Percentiles rank a stretch among this genome's conserved stretches.
Evolutionary conservation across 2,329 filamentous ascomycete genomes (phyloP).

Genomic region (Arthroderma sp.): DNA sequence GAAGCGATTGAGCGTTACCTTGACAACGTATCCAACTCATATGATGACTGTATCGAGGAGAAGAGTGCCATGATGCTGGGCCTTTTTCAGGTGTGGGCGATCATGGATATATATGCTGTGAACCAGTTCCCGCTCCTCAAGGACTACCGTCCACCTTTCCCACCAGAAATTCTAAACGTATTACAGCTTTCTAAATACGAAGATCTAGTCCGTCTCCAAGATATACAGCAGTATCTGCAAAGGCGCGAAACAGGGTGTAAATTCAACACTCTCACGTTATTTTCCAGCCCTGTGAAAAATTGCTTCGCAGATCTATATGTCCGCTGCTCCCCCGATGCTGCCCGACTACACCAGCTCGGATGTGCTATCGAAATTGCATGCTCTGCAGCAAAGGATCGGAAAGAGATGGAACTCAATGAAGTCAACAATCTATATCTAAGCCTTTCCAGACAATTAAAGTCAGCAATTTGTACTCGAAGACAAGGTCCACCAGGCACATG

Average conservation of each 20-base stretch:
- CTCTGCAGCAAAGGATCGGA: background rate
- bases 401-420: background rate
- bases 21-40: constrained; percentile 21
- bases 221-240: constrained; percentile 38
- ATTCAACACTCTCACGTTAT: constrained; percentile 28
- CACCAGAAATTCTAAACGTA: constrained; percentile 37
- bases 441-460: constrained; percentile 21
- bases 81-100: constrained; percentile 45
- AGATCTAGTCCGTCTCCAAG: constrained; percentile 40
- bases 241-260: constrained; percentile 19
- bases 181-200: constrained; percentile 36
- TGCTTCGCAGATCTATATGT: constrained; percentile 39
- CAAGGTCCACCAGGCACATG: constrained; percentile 23
- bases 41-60: constrained; percentile 34
- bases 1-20: constrained; percentile 26
- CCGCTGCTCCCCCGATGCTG: constrained; percentile 12
- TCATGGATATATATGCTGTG: constrained; percentile 38
- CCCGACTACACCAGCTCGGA: constrained; percentile 19
- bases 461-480: constrained; percentile 20
- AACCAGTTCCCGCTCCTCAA: constrained; percentile 30
- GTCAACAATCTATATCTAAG: background rate
- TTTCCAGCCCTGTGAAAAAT: constrained; percentile 28
- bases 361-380: constrained; percentile 19
- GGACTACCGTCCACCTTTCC: constrained; percentile 40
- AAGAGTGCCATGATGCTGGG: constrained; percentile 41